These are phyloP conservation scores for Auriscalpium vulgare DNA, from an alignment of 768 basidiomycete species.

Conservation along the genomic window DNA sequence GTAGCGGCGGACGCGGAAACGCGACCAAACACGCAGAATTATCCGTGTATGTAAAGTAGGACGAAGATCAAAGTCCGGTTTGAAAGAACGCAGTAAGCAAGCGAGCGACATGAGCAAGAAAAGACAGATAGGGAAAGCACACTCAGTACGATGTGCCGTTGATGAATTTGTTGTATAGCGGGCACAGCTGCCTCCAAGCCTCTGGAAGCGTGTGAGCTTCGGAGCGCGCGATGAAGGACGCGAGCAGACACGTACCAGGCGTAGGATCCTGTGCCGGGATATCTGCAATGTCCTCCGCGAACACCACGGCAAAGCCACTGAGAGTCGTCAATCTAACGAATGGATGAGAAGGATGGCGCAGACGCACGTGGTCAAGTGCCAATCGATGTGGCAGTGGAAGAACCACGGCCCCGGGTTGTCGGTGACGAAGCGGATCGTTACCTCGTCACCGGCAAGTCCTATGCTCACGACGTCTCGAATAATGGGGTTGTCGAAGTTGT, in stretches of 20 bases:
- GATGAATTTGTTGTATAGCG: not conserved
- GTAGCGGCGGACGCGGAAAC: no score
- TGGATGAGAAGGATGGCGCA: not conserved
- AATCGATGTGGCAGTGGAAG: slow-evolving; percentile 20
- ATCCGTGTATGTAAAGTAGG: no score
- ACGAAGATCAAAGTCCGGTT: no score
- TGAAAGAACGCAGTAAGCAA: no score
- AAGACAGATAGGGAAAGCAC: no score
- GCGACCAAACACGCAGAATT: no score
- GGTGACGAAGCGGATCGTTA: slow-evolving; percentile 49
- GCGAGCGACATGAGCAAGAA: no score
- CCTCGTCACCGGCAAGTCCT: slow-evolving; percentile 26
- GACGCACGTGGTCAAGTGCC: not conserved
- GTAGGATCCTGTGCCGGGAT: not conserved
- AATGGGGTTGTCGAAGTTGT: slow-evolving; percentile 14
- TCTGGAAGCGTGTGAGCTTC: not conserved
- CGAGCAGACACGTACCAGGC: no score
- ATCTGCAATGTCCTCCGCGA: not conserved
- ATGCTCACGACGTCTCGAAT: slow-evolving; percentile 31
- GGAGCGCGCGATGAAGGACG: no score
- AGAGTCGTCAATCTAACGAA: not conserved
- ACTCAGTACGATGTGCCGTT: no score
- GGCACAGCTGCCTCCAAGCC: slow-evolving; percentile 2
- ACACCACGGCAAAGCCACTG: not conserved
- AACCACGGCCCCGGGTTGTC: slow-evolving; percentile 64